Conservation (phyloP, 768 basidiomycete genomes). For the Psilocybe azurescens region DNA sequence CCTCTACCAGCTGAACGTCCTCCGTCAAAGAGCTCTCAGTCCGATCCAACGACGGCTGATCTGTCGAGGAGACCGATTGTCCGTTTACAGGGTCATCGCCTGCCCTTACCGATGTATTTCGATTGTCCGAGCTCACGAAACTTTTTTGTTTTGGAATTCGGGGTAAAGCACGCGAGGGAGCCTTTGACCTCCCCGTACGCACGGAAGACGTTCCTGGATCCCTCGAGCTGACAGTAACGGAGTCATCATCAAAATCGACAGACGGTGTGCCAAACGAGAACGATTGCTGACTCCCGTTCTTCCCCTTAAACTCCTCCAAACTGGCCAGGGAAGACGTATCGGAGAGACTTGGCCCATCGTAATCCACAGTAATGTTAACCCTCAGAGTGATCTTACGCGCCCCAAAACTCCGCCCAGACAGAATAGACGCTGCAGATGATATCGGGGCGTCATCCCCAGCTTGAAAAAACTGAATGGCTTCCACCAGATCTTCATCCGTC, state of each 20-base stretch:
- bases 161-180: constrained; percentile 11
- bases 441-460: constrained; percentile 77
- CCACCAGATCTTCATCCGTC: constrained; percentile 77
- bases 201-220: constrained; percentile 46
- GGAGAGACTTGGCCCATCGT: constrained; percentile 89
- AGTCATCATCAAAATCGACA: constrained; percentile 69
- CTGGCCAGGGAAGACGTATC: constrained; percentile 86
- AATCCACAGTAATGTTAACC: constrained; percentile 82
- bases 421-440: constrained; percentile 75
- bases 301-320: constrained; percentile 69
- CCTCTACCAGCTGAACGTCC: constrained; percentile 27
- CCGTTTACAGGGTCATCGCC: constrained; percentile 5
- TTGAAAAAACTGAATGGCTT: constrained; percentile 88
- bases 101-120: constrained; percentile 15
- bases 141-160: constrained; percentile 26
- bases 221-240: constrained; percentile 76
- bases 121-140: constrained; percentile 19
- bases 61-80: constrained; percentile 3
- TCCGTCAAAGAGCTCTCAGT: constrained; percentile 23
- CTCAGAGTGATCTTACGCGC: constrained; percentile 76
- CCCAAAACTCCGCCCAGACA: constrained; percentile 72
- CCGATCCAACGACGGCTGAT: background rate
- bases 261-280: constrained; percentile 51
- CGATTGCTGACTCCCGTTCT: constrained; percentile 63
- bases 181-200: constrained; percentile 17